Evolutionary conservation across 192 early-diverging fungal species (phyloP), one percentile per base, ranked within the genome.

Genomic region (Geranomyces michiganensis): DNA sequence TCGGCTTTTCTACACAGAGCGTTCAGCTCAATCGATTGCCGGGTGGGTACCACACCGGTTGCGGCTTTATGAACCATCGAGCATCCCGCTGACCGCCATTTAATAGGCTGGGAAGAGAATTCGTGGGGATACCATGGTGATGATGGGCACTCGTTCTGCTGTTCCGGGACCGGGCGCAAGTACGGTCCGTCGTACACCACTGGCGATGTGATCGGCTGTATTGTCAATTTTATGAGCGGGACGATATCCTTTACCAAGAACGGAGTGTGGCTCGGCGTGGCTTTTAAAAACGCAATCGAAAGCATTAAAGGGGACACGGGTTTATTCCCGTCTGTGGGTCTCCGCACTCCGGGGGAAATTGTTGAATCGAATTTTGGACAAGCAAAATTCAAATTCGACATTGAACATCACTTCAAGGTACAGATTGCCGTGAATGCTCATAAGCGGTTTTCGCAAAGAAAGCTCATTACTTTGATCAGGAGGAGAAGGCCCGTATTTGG

Each of bases 101-200:
- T 17, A 26, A 45, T 69, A 93, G 93, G 97, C 0, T 96, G 93
- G 91, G 94, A 98, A 62, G 70, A 83, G 1, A 72, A 88, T 58
- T 96, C 94, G 6, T 99, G 91, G 90, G 96, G 96, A 10, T 99
- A 98, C 81, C 96, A 98, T 79, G 96, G 93, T 49, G 95, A 96
- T 76, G 95, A 97, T 78, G 97, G 97, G 26, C 82, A 96, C 53
- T 75, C 81, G 33, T 98, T 96, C 72, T 81, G 81, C 62, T 87
- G 90, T 44, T 85, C 87, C 3, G 91, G 90, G 12, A 90, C 82
- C 21, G 95, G 96, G 19, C 75, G 84, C 32, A 69, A 79, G 14
- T 99, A 91, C 73, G 97, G 97, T 3, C 97, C 96, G 9, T 84
- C 79, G 15, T 99, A 91, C 67, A 89, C 89, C 10, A 97, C 93